Conservation (phyloP, 805 yeast species). For the Pichia eremophila region DNA sequence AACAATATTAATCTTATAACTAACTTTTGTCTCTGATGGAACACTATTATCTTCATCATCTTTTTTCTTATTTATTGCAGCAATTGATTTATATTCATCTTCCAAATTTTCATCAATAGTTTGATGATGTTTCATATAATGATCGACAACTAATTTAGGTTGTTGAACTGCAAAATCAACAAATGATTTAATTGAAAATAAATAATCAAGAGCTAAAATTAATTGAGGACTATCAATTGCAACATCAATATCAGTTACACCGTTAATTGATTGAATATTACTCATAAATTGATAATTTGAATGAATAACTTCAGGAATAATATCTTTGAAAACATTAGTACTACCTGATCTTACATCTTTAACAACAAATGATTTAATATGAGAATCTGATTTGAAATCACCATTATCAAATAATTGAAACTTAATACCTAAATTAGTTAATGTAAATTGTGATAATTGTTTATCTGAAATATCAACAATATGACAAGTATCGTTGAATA, state of each 20-base stretch:
- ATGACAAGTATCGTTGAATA: slow-evolving; percentile 44
- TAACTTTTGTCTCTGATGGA: slow-evolving; percentile 22
- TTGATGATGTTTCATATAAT: slow-evolving; percentile 1
- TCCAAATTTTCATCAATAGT: not conserved
- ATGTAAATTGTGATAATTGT: slow-evolving; percentile 46
- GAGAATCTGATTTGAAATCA: slow-evolving; percentile 49
- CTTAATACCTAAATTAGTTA: slow-evolving; percentile 47
- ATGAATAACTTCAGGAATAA: slow-evolving; percentile 61
- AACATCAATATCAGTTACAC: slow-evolving; percentile 35
- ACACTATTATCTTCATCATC: slow-evolving; percentile 2
- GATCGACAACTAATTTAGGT: slow-evolving; percentile 18
- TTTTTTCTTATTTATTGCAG: slow-evolving; percentile 3
- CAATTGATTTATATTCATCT: slow-evolving; percentile 9
- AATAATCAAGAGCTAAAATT: slow-evolving; percentile 76
- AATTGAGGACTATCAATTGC: slow-evolving; percentile 74
- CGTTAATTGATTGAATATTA: slow-evolving; percentile 34
- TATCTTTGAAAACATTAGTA: slow-evolving; percentile 65
- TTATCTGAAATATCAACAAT: slow-evolving; percentile 28
- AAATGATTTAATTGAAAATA: slow-evolving; percentile 66
- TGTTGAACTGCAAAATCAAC: slow-evolving; percentile 35
- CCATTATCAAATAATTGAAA: slow-evolving; percentile 46
- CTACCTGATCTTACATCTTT: slow-evolving; percentile 58
- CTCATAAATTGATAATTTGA: slow-evolving; percentile 67
- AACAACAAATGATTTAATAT: slow-evolving; percentile 64
- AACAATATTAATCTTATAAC: slow-evolving; percentile 57